Conservation (phyloP, 352 stramenopile species). For the Peronospora farinosa region DNA sequence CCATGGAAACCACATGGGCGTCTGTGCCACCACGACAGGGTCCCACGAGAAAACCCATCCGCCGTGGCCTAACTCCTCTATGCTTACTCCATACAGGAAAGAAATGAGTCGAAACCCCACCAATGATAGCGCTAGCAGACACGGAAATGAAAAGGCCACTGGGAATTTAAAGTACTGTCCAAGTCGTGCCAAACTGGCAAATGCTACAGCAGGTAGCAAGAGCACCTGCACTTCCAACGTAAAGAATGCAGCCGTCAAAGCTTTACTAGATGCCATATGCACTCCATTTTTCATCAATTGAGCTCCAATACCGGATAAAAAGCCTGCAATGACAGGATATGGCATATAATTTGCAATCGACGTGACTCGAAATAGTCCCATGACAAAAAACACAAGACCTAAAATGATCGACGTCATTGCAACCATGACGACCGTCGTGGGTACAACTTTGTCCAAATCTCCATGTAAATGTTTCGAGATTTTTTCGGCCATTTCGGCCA, state of each 20-base stretch:
- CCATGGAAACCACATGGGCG: constrained; percentile 78
- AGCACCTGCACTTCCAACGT: constrained; percentile 47
- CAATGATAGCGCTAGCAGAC: constrained; percentile 50
- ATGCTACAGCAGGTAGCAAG: constrained; percentile 51
- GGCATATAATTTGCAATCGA: constrained; percentile 83
- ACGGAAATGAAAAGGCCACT: constrained; percentile 69
- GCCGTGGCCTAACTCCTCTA: constrained; percentile 28
- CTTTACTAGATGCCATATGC: constrained; percentile 65
- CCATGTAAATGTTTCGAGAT: constrained; percentile 56
- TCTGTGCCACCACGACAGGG: constrained; percentile 46
- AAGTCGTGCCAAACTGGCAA: constrained; percentile 46
- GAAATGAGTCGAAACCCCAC: constrained; percentile 54
- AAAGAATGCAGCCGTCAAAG: constrained; percentile 48
- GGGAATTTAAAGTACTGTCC: constrained; percentile 57
- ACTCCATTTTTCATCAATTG: constrained; percentile 75
- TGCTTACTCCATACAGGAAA: constrained; percentile 23
- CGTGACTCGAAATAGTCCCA: constrained; percentile 64
- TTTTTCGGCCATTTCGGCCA: constrained; percentile 64
- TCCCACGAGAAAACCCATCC: constrained; percentile 73
- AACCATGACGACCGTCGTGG: constrained; percentile 69
- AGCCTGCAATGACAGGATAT: constrained; percentile 77
- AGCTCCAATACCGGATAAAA: constrained; percentile 72
- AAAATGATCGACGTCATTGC: constrained; percentile 59
- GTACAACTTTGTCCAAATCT: constrained; percentile 55
- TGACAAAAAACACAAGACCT: constrained; percentile 55